Percentiles rank a stretch among this genome's conserved stretches.
Conservation (phyloP, 176 grass and related monocot genomes). For the Hordeum marinum region DNA sequence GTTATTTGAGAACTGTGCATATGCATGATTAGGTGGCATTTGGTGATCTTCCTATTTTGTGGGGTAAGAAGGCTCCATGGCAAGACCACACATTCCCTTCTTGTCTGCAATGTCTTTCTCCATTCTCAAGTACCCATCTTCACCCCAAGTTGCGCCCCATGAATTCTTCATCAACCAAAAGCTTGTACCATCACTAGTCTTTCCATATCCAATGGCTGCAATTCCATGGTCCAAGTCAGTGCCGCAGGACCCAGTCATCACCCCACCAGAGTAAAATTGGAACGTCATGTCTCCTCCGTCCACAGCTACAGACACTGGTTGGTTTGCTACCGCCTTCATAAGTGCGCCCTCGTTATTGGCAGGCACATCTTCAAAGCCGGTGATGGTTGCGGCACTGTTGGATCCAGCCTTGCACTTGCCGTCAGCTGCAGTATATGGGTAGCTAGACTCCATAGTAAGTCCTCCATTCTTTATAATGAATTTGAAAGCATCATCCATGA, state of each 20-base stretch:
- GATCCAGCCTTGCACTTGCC: constrained; percentile 24
- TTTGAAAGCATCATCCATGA: constrained; percentile 43
- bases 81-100: constrained; percentile 25
- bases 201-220: constrained; percentile 32
- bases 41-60: background rate
- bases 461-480: constrained; percentile 25
- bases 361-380: constrained; percentile 33
- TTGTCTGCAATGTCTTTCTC: constrained; percentile 13
- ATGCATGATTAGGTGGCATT: background rate
- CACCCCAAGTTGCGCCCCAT: background rate
- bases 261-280: constrained; percentile 35
- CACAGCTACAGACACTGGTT: constrained; percentile 34
- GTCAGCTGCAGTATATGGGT: constrained; percentile 26
- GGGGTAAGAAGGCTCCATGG: constrained; percentile 33
- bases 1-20: background rate
- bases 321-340: constrained; percentile 39
- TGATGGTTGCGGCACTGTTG: constrained; percentile 12
- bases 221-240: constrained; percentile 38
- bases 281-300: constrained; percentile 38
- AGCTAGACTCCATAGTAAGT: constrained; percentile 5
- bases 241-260: constrained; percentile 27
- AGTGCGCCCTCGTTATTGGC: constrained; percentile 34
- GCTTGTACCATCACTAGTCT: constrained; percentile 1
- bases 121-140: background rate
- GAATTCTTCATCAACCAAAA: constrained; percentile 39